These are phyloP conservation scores for Nemania serpens DNA, from an alignment of 2,329 filamentous ascomycete genomes.

Conservation along the genomic window DNA sequence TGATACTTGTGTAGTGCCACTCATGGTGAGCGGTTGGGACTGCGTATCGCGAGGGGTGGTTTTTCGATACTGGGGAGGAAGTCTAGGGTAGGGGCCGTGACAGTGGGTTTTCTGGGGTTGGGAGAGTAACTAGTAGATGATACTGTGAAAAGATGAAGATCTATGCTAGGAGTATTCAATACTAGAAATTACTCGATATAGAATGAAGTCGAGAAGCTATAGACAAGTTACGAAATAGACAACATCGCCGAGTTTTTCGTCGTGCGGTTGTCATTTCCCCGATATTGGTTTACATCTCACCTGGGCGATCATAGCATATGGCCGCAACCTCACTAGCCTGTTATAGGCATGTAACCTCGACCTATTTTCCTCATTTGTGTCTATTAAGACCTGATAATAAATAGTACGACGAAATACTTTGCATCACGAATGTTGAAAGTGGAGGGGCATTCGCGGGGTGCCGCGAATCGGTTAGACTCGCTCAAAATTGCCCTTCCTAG, in stretches of 20 bases:
- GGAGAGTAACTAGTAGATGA: background rate
- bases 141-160: background rate
- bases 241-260: constrained; percentile 13
- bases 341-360: too few species aligned
- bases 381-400: too few species aligned
- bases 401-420: too few species aligned
- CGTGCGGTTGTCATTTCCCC: background rate
- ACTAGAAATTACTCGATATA: background rate
- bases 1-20: constrained; percentile 28
- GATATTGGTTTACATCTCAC: background rate
- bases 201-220: background rate
- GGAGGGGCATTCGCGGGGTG: constrained; percentile 12
- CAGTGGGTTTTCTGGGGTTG: background rate
- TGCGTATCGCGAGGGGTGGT: background rate
- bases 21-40: constrained; percentile 11
- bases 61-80: background rate
- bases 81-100: background rate
- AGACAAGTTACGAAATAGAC: background rate
- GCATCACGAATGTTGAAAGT: background rate
- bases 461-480: constrained; percentile 26
- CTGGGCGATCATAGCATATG: too few species aligned
- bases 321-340: too few species aligned
- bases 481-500: constrained; percentile 32
- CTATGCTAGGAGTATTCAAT: background rate
- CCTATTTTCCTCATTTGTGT: too few species aligned